Conservation (phyloP, 352 stramenopile species). For the Phytophthora melonis region DNA sequence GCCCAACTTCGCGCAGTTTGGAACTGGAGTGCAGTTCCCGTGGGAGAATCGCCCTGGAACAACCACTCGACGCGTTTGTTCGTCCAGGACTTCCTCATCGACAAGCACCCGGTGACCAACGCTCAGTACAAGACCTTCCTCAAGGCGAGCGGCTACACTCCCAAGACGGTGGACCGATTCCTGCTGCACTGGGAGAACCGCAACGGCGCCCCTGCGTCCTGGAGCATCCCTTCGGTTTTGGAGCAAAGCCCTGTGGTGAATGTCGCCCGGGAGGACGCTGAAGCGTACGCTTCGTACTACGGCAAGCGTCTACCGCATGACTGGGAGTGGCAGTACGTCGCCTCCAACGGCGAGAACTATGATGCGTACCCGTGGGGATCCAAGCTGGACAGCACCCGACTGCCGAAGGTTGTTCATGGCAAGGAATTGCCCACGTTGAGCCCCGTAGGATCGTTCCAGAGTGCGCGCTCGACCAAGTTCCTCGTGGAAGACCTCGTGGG, state of each 20-base stretch:
- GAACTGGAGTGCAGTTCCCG: slow-evolving; percentile 84
- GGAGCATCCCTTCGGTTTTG: slow-evolving; percentile 54
- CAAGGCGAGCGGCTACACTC: slow-evolving; percentile 57
- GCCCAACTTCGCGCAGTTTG: slow-evolving; percentile 60
- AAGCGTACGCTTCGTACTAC: slow-evolving; percentile 74
- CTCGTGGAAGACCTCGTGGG: slow-evolving; percentile 82
- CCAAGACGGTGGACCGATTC: slow-evolving; percentile 67
- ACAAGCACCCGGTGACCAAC: slow-evolving; percentile 85
- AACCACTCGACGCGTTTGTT: slow-evolving; percentile 73
- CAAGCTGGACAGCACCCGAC: slow-evolving; percentile 37
- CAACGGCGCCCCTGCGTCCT: slow-evolving; percentile 35
- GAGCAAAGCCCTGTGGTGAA: slow-evolving; percentile 79
- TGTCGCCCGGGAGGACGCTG: slow-evolving; percentile 77
- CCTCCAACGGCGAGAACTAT: slow-evolving; percentile 73
- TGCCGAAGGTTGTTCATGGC: slow-evolving; percentile 36
- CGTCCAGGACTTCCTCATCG: slow-evolving; percentile 79
- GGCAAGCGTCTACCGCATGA: slow-evolving; percentile 80
- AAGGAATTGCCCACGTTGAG: slow-evolving; percentile 53
- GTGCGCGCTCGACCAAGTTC: slow-evolving; percentile 53
- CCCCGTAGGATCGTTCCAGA: slow-evolving; percentile 60
- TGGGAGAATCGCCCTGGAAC: slow-evolving; percentile 84
- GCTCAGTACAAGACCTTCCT: slow-evolving; percentile 72
- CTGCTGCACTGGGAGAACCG: slow-evolving; percentile 79
- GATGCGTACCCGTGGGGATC: slow-evolving; percentile 70
- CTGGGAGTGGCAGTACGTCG: slow-evolving; percentile 91